Evolutionary conservation across 768 basidiomycete species (phyloP).

Genomic region (Cubamyces lactineus): DNA sequence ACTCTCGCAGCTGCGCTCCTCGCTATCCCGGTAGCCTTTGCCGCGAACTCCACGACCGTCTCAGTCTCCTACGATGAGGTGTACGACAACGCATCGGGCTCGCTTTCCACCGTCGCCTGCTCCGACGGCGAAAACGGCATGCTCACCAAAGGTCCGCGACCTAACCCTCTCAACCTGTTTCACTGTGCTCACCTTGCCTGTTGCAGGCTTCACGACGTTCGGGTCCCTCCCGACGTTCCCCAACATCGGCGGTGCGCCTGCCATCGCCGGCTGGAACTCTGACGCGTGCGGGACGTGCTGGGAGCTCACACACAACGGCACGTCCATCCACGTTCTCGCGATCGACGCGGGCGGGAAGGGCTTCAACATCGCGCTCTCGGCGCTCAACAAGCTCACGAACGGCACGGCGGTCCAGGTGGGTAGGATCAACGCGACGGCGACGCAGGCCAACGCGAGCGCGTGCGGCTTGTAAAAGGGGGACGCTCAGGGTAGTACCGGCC

Average conservation of each 20-base stretch:
- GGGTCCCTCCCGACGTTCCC: slow-evolving; percentile 59
- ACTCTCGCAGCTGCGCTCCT: slow-evolving; percentile 16
- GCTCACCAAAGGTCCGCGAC: slow-evolving; percentile 31
- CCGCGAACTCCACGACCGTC: background rate
- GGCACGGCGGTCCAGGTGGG: slow-evolving; percentile 31
- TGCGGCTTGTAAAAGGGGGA: background rate
- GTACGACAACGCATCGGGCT: slow-evolving; percentile 51
- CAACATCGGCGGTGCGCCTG: slow-evolving; percentile 57
- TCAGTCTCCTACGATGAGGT: slow-evolving; percentile 47
- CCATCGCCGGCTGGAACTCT: slow-evolving; percentile 55
- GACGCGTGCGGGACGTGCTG: slow-evolving; percentile 63
- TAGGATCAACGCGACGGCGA: slow-evolving; percentile 28
- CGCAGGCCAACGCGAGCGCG: background rate
- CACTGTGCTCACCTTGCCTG: slow-evolving; percentile 19
- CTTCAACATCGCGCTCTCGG: slow-evolving; percentile 42
- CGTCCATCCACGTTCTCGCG: slow-evolving; percentile 49
- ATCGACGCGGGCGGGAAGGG: slow-evolving; percentile 50
- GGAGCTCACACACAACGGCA: slow-evolving; percentile 51
- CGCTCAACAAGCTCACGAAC: slow-evolving; percentile 36
- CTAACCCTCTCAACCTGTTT: no score
- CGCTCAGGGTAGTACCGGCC: no score
- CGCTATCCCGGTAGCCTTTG: slow-evolving; percentile 13
- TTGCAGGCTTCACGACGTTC: slow-evolving; percentile 54
- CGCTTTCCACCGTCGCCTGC: slow-evolving; percentile 51
- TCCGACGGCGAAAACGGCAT: slow-evolving; percentile 59